phyloP scores from a whole-genome alignment of 305 asterid species.

The Stenogyne calaminthoides region DNA sequence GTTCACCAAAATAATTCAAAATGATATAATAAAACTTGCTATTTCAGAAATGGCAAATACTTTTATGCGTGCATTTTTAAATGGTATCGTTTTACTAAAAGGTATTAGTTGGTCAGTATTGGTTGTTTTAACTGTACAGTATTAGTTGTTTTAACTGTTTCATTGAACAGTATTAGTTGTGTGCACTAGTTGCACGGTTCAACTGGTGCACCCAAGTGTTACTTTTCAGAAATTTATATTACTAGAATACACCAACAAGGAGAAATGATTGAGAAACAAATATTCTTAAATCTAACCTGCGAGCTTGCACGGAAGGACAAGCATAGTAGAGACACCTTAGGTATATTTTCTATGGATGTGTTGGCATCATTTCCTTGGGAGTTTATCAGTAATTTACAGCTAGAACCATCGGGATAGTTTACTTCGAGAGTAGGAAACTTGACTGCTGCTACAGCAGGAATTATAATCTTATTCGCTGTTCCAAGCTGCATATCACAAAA shows the following conservation, averaged over 20 bases:
- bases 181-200: too few species aligned
- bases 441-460: conserved; percentile 69
- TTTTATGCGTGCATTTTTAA: too few species aligned
- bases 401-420: conserved; percentile 48
- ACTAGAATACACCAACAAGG: conserved; percentile 2
- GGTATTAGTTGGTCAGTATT: too few species aligned
- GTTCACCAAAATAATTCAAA: conserved; percentile 19
- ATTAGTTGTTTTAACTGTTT: too few species aligned
- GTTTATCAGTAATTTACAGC: conserved; percentile 57
- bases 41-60: not conserved
- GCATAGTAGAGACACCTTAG: conserved; percentile 70
- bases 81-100: too few species aligned
- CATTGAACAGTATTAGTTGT: too few species aligned
- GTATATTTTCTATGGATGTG: conserved; percentile 36
- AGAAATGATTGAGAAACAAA: not conserved
- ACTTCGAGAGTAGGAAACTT: conserved; percentile 80
- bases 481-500: conserved; percentile 52
- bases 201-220: too few species aligned
- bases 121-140: too few species aligned
- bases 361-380: conserved; percentile 35
- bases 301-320: conserved; percentile 81
- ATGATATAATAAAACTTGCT: too few species aligned
- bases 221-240: not conserved
- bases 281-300: conserved; percentile 45
- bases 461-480: conserved; percentile 67